phyloP scores from a whole-genome alignment of 2,329 filamentous ascomycete species.

The Fusarium dlaminii region DNA sequence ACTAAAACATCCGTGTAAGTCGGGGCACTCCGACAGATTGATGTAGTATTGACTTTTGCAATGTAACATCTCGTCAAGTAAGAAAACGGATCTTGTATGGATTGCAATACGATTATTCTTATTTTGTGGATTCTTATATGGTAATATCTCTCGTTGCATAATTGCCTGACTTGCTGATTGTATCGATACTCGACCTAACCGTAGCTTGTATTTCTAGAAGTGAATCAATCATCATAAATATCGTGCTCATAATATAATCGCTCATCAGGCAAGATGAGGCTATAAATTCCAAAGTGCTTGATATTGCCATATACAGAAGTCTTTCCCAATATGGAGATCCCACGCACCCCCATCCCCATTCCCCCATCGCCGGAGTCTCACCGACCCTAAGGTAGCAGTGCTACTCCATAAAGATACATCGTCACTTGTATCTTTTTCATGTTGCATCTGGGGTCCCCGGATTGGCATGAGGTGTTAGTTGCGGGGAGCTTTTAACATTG shows the following conservation, averaged over 20 bases:
- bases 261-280: not conserved
- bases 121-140: not conserved
- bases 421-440: not conserved
- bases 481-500: not conserved
- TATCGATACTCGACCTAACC: not conserved
- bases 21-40: not conserved
- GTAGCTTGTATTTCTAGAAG: not conserved
- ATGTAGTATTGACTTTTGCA: not conserved
- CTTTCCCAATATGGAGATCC: not conserved
- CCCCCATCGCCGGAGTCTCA: conserved; percentile 14
- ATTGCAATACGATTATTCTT: not conserved
- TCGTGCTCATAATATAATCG: not conserved
- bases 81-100: not conserved
- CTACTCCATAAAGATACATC: not conserved
- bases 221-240: not conserved
- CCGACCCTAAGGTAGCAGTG: not conserved
- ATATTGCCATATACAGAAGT: conserved; percentile 20
- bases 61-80: not conserved
- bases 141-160: not conserved
- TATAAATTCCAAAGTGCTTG: conserved; percentile 2
- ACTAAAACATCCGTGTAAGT: not conserved
- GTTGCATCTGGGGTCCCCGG: conserved; percentile 38
- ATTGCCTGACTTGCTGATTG: not conserved
- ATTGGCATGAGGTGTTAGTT: conserved; percentile 17
- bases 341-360: conserved; percentile 13